A percentile compares a stretch with the other conserved stretches of the same genome.
phyloP scores from a whole-genome alignment of 2,329 filamentous ascomycete genomes.

The Colletotrichum acutatum region DNA sequence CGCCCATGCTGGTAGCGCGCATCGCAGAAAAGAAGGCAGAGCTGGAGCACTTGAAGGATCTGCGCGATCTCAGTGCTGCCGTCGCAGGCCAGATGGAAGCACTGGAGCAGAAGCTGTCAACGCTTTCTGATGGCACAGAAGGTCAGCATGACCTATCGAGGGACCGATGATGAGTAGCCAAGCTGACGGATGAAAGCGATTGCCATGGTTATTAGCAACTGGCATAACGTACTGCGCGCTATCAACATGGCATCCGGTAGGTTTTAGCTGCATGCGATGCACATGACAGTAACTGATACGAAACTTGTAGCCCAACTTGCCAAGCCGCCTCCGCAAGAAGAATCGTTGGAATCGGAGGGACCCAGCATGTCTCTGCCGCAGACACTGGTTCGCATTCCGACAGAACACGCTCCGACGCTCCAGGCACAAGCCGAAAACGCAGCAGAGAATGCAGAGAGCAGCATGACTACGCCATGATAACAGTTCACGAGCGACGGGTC shows the following conservation, averaged over 20 bases:
- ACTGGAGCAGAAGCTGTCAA: conserved; percentile 80
- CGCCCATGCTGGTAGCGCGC: conserved; percentile 76
- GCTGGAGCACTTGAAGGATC: conserved; percentile 80
- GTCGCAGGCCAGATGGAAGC: conserved; percentile 86
- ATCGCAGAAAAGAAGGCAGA: conserved; percentile 90
- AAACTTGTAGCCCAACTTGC: conserved; percentile 72
- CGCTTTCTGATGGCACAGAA: conserved; percentile 84
- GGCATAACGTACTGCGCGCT: conserved; percentile 86
- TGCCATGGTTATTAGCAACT: conserved; percentile 85
- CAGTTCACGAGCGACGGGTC: background rate
- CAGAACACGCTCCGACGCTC: conserved; percentile 76
- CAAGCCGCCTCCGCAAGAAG: conserved; percentile 59
- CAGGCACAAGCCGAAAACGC: conserved; percentile 69
- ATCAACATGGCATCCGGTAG: conserved; percentile 89
- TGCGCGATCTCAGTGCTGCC: conserved; percentile 82
- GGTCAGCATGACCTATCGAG: conserved; percentile 54
- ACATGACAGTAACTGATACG: conserved; percentile 6
- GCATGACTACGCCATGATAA: conserved; percentile 12
- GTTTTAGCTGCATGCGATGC: conserved; percentile 42
- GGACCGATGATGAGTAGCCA: background rate
- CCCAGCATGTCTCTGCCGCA: conserved; percentile 70
- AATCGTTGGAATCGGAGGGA: conserved; percentile 45
- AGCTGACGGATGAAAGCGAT: conserved; percentile 66
- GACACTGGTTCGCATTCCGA: conserved; percentile 86
- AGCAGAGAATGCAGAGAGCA: conserved; percentile 55